These are phyloP conservation scores for Microdochium trichocladiopsis DNA, from an alignment of 2,329 filamentous ascomycete genomes.

Conservation along the genomic window DNA sequence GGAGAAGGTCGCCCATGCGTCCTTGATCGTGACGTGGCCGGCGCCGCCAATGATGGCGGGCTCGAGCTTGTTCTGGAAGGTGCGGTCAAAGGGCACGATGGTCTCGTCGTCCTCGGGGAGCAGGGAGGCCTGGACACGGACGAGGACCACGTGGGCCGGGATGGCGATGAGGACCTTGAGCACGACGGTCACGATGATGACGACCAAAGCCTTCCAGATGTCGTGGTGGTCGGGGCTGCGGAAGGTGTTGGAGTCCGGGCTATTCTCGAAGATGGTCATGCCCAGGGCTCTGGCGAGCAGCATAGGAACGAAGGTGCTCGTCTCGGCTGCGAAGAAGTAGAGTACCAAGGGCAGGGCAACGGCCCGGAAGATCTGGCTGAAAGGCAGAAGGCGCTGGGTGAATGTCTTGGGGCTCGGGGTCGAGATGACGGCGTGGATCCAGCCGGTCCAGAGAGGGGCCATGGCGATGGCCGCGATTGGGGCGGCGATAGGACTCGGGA, in stretches of 20 bases:
- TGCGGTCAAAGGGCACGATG: conserved; percentile 85
- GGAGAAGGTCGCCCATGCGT: conserved; percentile 76
- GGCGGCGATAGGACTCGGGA: conserved; percentile 39
- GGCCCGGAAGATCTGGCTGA: conserved; percentile 57
- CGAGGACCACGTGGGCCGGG: conserved; percentile 68
- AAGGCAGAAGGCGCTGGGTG: conserved; percentile 62
- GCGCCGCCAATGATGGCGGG: conserved; percentile 67
- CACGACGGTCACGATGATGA: conserved; percentile 38
- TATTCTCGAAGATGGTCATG: conserved; percentile 28
- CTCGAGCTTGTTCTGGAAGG: conserved; percentile 70
- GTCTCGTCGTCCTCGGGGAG: conserved; percentile 75
- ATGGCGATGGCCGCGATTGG: conserved; percentile 54
- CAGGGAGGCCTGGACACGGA: conserved; percentile 81
- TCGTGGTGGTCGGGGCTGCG: conserved; percentile 29
- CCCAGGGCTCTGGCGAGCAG: conserved; percentile 38
- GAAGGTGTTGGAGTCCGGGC: conserved; percentile 25
- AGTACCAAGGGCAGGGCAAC: conserved; percentile 61
- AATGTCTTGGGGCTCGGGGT: conserved; percentile 55
- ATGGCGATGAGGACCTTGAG: conserved; percentile 60
- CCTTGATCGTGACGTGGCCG: conserved; percentile 62
- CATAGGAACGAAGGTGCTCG: conserved; percentile 39
- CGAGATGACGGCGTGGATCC: conserved; percentile 83
- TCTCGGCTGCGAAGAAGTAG: conserved; percentile 50
- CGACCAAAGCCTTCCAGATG: conserved; percentile 36
- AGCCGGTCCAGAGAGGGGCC: conserved; percentile 64